These are phyloP conservation scores for Hypholoma fasciculare DNA, from an alignment of 768 basidiomycete species.

Conservation along the genomic window DNA sequence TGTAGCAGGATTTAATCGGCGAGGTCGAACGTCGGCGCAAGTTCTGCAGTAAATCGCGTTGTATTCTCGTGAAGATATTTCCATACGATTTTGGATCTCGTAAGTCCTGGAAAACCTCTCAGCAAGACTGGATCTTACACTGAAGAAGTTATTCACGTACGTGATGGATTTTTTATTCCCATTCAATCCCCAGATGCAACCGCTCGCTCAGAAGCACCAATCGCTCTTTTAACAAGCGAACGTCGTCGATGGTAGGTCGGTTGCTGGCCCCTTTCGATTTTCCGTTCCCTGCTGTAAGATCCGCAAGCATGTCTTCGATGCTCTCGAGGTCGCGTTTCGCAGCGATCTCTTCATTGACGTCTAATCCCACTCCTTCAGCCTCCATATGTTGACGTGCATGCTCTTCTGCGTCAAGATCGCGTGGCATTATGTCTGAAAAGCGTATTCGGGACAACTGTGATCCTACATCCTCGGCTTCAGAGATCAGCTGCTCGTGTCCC, in stretches of 20 bases:
- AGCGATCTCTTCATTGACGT: constrained; percentile 41
- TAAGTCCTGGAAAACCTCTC: too few relatives aligned
- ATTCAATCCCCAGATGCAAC: constrained; percentile 30
- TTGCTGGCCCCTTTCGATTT: constrained; percentile 13
- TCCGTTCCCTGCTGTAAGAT: constrained; percentile 33
- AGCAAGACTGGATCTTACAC: too few relatives aligned
- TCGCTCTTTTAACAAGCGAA: constrained; percentile 37
- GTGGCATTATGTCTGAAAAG: constrained; percentile 72
- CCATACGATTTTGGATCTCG: too few relatives aligned
- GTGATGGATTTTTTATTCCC: constrained; percentile 12
- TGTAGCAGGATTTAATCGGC: too few relatives aligned
- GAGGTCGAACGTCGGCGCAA: too few relatives aligned
- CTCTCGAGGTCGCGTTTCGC: constrained; percentile 52
- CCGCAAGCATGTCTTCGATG: constrained; percentile 55
- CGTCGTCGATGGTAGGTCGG: constrained; percentile 41
- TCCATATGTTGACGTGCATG: constrained; percentile 72
- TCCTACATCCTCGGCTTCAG: constrained; percentile 55
- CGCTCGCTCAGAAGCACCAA: constrained; percentile 28
- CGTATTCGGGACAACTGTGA: constrained; percentile 57
- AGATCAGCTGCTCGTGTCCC: constrained; percentile 24
- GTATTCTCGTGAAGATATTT: too few relatives aligned
- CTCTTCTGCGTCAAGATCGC: constrained; percentile 74
- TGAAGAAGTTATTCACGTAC: too few relatives aligned
- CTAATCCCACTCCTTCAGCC: constrained; percentile 33
- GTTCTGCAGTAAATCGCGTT: too few relatives aligned